Evolutionary conservation across 2,329 filamentous ascomycete species (phyloP).

Genomic region (Ophiostoma ulmi): DNA sequence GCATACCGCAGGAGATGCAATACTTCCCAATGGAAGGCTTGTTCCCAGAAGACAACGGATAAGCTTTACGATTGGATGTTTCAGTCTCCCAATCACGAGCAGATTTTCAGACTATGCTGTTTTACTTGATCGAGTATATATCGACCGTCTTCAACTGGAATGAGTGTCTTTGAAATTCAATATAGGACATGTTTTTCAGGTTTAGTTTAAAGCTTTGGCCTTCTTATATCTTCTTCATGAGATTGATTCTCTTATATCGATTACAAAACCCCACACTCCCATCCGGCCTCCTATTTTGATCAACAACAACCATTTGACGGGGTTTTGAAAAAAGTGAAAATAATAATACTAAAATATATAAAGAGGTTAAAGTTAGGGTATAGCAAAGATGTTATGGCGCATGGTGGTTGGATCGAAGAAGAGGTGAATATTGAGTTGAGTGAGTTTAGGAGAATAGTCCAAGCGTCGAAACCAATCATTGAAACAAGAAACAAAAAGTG

Average conservation of each 20-base stretch:
- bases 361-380: slow-evolving; percentile 1
- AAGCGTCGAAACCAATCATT: background rate
- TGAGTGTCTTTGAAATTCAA: background rate
- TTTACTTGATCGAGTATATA: background rate
- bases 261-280: background rate
- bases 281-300: background rate
- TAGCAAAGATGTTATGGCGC: slow-evolving; percentile 3
- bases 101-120: background rate
- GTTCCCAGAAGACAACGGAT: background rate
- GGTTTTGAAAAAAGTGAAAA: background rate
- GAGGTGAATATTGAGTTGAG: background rate
- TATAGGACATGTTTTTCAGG: background rate
- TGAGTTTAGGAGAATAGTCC: background rate
- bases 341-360: slow-evolving; percentile 10
- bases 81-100: background rate
- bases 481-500: background rate
- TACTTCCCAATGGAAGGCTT: background rate
- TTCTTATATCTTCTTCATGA: background rate
- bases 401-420: background rate
- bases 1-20: slow-evolving; percentile 3
- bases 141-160: background rate
- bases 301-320: background rate
- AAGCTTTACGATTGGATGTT: background rate
- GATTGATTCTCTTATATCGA: background rate
- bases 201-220: background rate